phyloP scores from a whole-genome alignment of 129 eudicot species.

The Daucus carota region DH1_v3.0 NC_030384.2:27149001-27149500 shows the following conservation, averaged over 20 bases:
- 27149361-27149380: too few relatives aligned
- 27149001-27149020: constrained; percentile 67
- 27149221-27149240: not conserved
- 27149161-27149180: not conserved
- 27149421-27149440: too few relatives aligned
- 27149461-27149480: too few relatives aligned
- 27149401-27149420: too few relatives aligned
- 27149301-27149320: too few relatives aligned
- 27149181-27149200: not conserved
- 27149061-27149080: constrained; percentile 16
- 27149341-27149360: too few relatives aligned
- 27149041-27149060: constrained; percentile 22
- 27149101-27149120: constrained; percentile 62
- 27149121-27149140: constrained; percentile 60
- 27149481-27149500: too few relatives aligned
- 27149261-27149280: too few relatives aligned
- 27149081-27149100: constrained; percentile 19
- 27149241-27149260: not conserved
- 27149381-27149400: too few relatives aligned
- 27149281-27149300: too few relatives aligned
- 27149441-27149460: too few relatives aligned
- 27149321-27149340: too few relatives aligned
- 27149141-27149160: constrained; percentile 27
- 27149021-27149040: constrained; percentile 74
- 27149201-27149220: not conserved